Base-by-base conservation (phyloP, 2,329 filamentous ascomycete species). In the Hymenoscyphus infarciens region DNA sequence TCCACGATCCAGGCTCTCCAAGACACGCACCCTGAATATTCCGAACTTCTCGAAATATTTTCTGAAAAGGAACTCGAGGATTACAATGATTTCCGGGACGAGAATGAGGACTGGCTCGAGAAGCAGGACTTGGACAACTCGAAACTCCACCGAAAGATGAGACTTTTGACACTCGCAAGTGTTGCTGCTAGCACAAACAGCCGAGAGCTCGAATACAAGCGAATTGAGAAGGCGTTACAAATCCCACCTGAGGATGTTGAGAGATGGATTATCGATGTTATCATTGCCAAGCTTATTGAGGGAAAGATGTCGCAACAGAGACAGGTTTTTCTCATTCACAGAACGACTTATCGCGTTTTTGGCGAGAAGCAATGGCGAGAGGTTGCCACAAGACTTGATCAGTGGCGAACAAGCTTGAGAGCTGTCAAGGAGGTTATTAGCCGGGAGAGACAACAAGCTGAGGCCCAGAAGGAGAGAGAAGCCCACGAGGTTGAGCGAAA, bases 261-360 rank as follows among this genome's bases (percentile, higher is more conserved):
- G 83, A 90, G 94, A 84, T 99, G 95, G 95, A 92, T 96, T 69
- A 99, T 99, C 73, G 95, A 99, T 76, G 93, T 96, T 70, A 97
- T 99, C 79, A 91, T 95, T 70, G 92, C 93, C 56, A 92, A 93
- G 38, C 87, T 99, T 42, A 91, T 99, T 59, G 95, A 99, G 81
- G 95, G 95, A 75, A 96, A 96, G 80, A 87, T 99, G 70, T 95
- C 90, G 63, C 95, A 99, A 81, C 85, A 94, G 75, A 92, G 92
- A 76, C 86, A 91, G 75, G 90, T 94, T 67, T 98, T 99, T 83
- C 83, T 97, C 60, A 92, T 99, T 66, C 95, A 99, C 83, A 88
- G 95, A 75, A 92, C 92, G 72, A 97, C 92, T 64, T 97, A 98
- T 84, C 89, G 95, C 66, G 93, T 97, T 61, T 99, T 99, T 74